Conservation (phyloP, 805 yeast species). For the Ogataea paradorogensis region DNA sequence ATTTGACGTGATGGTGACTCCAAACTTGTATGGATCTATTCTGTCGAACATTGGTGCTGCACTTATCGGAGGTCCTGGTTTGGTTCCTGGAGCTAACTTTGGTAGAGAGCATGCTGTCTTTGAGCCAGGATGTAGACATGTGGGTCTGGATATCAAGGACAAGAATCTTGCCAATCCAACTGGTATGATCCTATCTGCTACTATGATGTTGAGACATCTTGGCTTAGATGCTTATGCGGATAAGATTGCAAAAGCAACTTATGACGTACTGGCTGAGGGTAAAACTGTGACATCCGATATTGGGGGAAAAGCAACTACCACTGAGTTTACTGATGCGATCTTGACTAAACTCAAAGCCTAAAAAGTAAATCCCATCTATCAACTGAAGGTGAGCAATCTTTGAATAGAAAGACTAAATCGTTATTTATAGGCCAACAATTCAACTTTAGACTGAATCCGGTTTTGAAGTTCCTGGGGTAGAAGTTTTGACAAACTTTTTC, state of each 20-base stretch:
- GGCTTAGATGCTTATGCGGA: conserved; percentile 84
- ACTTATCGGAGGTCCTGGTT: conserved; percentile 95
- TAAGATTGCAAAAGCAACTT: conserved; percentile 84
- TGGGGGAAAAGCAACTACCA: conserved; percentile 86
- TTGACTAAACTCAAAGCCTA: conserved; percentile 58
- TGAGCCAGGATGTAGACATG: conserved; percentile 99
- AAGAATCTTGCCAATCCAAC: conserved; percentile 96
- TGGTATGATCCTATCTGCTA: conserved; percentile 89
- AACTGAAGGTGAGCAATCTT: not conserved
- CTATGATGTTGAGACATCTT: conserved; percentile 92
- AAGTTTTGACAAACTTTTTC: not conserved
- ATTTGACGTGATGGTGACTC: conserved; percentile 96
- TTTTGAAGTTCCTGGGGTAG: too few relatives aligned
- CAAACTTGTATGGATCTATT: conserved; percentile 97
- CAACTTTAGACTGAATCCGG: not conserved
- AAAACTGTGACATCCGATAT: conserved; percentile 81
- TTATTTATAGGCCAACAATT: conserved; percentile 1
- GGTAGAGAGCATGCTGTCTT: conserved; percentile 97
- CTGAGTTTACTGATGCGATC: conserved; percentile 92
- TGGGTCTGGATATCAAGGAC: conserved; percentile 94
- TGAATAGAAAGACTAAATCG: not conserved
- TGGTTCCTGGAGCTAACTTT: conserved; percentile 97
- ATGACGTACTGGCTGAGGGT: conserved; percentile 87
- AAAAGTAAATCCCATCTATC: not conserved
- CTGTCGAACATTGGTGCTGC: conserved; percentile 98